Percentiles rank a stretch among this genome's conserved stretches.
phyloP scores from a whole-genome alignment of 495 filamentous ascomycete genomes.

The Acidiella bohemica region DNA sequence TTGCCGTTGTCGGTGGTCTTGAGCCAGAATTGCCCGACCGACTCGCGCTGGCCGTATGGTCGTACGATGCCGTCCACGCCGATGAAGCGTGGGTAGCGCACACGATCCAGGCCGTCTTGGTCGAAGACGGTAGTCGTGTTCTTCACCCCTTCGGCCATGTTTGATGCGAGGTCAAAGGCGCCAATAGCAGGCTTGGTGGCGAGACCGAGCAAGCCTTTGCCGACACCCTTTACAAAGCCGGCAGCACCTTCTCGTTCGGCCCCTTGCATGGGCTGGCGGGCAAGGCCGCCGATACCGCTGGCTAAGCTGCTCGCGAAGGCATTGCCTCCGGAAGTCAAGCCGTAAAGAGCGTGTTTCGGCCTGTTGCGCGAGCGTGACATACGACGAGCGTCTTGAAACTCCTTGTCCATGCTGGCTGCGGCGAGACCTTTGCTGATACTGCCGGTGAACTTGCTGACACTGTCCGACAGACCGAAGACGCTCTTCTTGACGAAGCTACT shows the following conservation, averaged over 20 bases:
- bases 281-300: constrained; percentile 82
- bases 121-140: constrained; percentile 99
- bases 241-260: constrained; percentile 88
- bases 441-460: constrained; percentile 89
- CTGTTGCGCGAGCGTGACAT: constrained; percentile 88
- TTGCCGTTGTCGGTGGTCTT: constrained; percentile 95
- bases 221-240: constrained; percentile 94
- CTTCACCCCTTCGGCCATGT: constrained; percentile 88
- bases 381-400: constrained; percentile 89
- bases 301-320: constrained; percentile 87
- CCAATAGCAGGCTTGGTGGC: constrained; percentile 95
- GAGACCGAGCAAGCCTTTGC: constrained; percentile 82
- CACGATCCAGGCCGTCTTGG: constrained; percentile 80
- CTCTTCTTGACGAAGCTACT: constrained; percentile 97
- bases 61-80: constrained; percentile 84
- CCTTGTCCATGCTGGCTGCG: constrained; percentile 91
- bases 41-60: constrained; percentile 90
- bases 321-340: constrained; percentile 88
- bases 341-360: constrained; percentile 92
- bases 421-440: constrained; percentile 93
- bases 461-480: constrained; percentile 90
- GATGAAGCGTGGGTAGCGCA: constrained; percentile 82
- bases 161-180: constrained; percentile 90
- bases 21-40: constrained; percentile 94
- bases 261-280: constrained; percentile 83